Conservation (phyloP, 805 yeast genomes). For the Kuraishia ogatae region DNA sequence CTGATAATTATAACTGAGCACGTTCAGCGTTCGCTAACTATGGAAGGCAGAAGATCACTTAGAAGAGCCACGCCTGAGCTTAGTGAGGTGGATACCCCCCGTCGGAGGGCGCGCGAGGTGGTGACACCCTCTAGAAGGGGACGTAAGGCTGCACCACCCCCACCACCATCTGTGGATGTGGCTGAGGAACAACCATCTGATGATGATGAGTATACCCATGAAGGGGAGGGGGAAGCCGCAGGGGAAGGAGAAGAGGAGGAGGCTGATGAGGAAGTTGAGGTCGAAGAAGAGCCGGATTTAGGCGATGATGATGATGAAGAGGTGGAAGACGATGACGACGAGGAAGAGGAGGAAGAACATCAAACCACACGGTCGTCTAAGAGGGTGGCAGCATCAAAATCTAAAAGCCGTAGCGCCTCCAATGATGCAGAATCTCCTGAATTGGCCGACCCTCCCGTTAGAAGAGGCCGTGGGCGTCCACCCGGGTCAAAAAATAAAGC, state of each 20-base stretch:
- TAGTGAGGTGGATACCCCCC: neutral
- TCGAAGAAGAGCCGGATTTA: slow-evolving; percentile 11
- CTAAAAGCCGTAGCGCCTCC: slow-evolving; percentile 6
- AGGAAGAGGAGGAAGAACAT: slow-evolving; percentile 11
- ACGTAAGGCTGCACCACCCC: neutral
- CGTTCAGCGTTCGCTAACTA: neutral
- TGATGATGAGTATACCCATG: slow-evolving; percentile 2
- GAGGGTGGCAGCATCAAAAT: slow-evolving; percentile 16
- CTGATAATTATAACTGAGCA: too few species aligned
- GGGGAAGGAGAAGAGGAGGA: slow-evolving; percentile 2
- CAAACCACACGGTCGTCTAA: slow-evolving; percentile 15
- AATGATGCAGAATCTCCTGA: slow-evolving; percentile 9
- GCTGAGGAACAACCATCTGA: neutral
- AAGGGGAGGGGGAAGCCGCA: neutral
- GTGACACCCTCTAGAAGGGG: neutral
- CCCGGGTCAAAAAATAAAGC: slow-evolving; percentile 16
- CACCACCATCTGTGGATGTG: neutral
- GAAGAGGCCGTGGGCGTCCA: slow-evolving; percentile 22
- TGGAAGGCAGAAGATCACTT: neutral
- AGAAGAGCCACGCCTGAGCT: neutral
- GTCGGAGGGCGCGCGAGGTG: neutral
- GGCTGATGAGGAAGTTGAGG: slow-evolving; percentile 11
- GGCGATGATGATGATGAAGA: slow-evolving; percentile 17
- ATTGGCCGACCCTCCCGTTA: slow-evolving; percentile 4
- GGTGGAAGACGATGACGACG: slow-evolving; percentile 17